A percentile compares a stretch with the other conserved stretches of the same genome.
Conservation (phyloP, 2,329 filamentous ascomycete species). For the Mycogone perniciosa region DNA sequence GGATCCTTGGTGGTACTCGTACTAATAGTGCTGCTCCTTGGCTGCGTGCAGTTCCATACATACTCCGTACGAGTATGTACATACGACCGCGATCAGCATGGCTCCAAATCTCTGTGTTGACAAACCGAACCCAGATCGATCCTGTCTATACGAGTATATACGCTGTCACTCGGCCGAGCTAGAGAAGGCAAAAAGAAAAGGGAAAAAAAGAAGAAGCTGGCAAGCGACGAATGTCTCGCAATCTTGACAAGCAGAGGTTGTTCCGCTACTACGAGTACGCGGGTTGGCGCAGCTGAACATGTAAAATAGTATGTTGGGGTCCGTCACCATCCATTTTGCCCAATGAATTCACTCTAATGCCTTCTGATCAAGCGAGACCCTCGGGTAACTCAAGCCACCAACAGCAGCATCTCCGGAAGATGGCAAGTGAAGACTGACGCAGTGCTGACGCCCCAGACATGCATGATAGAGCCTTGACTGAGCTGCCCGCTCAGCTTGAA, state of each 20-base stretch:
- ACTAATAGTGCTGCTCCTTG: neutral
- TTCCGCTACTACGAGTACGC: neutral
- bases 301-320: neutral
- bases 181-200: neutral
- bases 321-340: neutral
- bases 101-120: neutral
- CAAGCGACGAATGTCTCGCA: no score
- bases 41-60: neutral
- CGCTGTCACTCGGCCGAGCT: constrained; percentile 1
- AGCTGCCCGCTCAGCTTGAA: no score
- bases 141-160: neutral
- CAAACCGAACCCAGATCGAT: constrained; percentile 1
- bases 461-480: no score
- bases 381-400: no score
- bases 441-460: no score
- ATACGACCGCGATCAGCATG: neutral
- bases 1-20: neutral
- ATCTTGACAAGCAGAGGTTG: no score
- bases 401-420: no score
- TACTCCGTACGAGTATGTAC: neutral
- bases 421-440: neutral
- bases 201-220: neutral
- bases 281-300: neutral
- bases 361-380: neutral
- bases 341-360: neutral